These are phyloP conservation scores for Blastobotrys peoriensis DNA, from an alignment of 805 yeast species.

Conservation along the genomic window DNA sequence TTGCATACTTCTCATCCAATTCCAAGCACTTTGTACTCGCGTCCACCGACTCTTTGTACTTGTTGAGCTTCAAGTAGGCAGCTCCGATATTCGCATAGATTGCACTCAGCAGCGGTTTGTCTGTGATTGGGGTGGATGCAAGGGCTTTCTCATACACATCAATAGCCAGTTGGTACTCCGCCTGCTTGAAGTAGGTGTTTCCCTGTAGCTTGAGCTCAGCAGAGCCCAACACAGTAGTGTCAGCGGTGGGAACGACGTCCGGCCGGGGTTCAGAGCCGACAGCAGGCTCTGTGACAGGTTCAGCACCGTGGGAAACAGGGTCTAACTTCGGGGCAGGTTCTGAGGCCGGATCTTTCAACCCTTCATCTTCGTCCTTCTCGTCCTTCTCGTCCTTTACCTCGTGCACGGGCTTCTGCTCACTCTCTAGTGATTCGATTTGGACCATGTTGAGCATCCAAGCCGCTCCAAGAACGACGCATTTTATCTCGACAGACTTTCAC, in stretches of 20 bases:
- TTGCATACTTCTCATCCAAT: conserved; percentile 53
- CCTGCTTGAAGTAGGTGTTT: conserved; percentile 2
- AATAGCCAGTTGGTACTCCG: conserved; percentile 3
- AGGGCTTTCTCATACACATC: neutral
- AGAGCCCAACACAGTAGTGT: no score
- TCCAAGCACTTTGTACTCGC: conserved; percentile 40
- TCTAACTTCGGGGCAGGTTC: no score
- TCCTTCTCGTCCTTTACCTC: neutral
- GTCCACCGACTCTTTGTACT: conserved; percentile 15
- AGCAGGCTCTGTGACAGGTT: no score
- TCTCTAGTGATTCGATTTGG: no score
- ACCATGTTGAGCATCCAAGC: no score
- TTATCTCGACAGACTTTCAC: no score
- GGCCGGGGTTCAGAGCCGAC: no score
- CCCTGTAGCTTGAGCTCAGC: conserved; percentile 5
- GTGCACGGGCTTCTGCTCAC: no score
- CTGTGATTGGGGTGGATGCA: neutral
- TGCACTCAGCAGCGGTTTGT: neutral
- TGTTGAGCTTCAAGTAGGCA: conserved; percentile 1
- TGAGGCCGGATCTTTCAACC: no score
- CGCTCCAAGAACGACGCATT: no score
- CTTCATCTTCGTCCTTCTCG: conserved; percentile 1
- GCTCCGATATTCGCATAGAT: neutral
- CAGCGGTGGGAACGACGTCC: no score
- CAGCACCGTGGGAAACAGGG: no score